Base-by-base conservation (phyloP, 352 stramenopile genomes). In the Pythium guiyangense region DNA sequence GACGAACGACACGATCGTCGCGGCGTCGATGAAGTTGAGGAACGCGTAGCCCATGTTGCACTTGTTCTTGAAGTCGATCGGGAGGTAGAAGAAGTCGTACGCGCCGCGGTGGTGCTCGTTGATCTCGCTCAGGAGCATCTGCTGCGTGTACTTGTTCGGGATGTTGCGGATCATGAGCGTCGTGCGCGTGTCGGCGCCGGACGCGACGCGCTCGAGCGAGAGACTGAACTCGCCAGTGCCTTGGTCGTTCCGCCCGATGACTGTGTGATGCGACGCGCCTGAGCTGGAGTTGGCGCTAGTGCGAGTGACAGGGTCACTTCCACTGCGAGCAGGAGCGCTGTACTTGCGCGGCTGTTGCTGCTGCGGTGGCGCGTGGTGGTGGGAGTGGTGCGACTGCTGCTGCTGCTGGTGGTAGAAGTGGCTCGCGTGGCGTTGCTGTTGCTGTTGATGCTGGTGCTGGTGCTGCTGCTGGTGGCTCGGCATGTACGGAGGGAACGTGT, bases 101-200 rank as follows among this genome's bases (percentile, higher is more conserved):
- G 94, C 88, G 22, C 96, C 96, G 54, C 96, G 82, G 61, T 95
- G 83, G 42, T 87, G 88, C 44, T 82, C 79, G 55, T 98, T 96
- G 67, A 99, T 98, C 86, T 99, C 97, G 2, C 89, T 58, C 10
- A 99, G 74, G 15, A 99, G 74, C 96, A 99, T 99, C 61, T 98
- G 80, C 69, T 99, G 97, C 6, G 97, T 99, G 73, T 99, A 99
- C 79, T 99, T 99, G 91, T 99, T 99, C 11, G 97, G 97, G 51
- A 99, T 99, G 73, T 99, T 99, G 60, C 97, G 90, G 52, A 99
- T 96, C 97, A 99, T 99, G 34, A 99, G 77, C 15, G 97, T 99
- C 35, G 97, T 99, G 52, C 97, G 82, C 51, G 71, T 88, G 73
- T 99, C 97, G 57, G 86, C 81, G 8, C 94, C 96, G 26, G 75